A percentile compares a stretch with the other conserved stretches of the same genome.
Evolutionary conservation across 2,329 filamentous ascomycete genomes (phyloP).

Genomic region (Epichloe glyceriae): DNA sequence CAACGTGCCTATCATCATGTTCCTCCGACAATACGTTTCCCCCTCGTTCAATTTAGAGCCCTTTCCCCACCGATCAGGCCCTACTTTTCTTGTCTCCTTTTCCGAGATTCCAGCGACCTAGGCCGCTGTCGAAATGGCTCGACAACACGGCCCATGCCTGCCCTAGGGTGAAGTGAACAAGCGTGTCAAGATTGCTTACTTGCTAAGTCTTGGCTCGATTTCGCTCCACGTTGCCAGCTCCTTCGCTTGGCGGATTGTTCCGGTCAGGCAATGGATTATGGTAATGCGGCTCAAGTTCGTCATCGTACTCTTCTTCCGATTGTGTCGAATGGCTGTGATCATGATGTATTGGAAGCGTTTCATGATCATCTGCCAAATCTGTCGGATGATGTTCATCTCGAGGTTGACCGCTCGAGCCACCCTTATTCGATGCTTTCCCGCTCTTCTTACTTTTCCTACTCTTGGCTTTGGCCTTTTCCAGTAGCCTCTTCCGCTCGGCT

Average conservation of each 20-base stretch:
- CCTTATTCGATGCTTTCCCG: constrained; percentile 37
- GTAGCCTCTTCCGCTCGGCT: constrained; percentile 69
- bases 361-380: constrained; percentile 12
- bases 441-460: constrained; percentile 79
- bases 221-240: constrained; percentile 8
- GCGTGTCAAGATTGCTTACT: neutral
- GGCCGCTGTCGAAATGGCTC: neutral
- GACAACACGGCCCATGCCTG: too few relatives aligned
- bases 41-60: neutral
- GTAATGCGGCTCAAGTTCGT: constrained; percentile 18
- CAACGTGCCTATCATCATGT: neutral
- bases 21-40: neutral
- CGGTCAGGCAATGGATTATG: constrained; percentile 11
- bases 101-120: neutral
- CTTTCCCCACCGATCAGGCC: constrained; percentile 3
- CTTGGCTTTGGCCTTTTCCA: constrained; percentile 93
- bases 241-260: constrained; percentile 5
- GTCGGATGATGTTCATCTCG: constrained; percentile 11
- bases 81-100: too few relatives aligned
- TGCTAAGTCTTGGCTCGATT: constrained; percentile 6
- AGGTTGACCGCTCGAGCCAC: constrained; percentile 13
- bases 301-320: constrained; percentile 26
- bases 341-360: constrained; percentile 11
- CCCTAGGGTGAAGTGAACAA: neutral
- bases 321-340: constrained; percentile 24